Percentiles rank a stretch among this genome's conserved stretches.
Evolutionary conservation across 176 grass and related monocot genomes (phyloP).

Genomic region (Puccinellia tenuiflora): DNA sequence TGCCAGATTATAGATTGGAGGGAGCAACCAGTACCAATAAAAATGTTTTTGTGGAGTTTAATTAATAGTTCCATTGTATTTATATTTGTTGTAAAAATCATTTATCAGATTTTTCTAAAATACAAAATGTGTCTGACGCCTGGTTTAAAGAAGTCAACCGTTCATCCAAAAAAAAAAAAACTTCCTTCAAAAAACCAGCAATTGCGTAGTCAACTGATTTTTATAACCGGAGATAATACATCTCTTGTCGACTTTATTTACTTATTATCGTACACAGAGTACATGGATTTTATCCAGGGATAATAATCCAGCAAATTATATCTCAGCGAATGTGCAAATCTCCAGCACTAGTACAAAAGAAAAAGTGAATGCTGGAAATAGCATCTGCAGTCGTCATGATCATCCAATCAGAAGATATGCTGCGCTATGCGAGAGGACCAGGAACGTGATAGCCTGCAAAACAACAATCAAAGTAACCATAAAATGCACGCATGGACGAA

Average conservation of each 20-base stretch:
- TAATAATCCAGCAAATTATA: neutral
- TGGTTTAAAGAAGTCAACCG: neutral
- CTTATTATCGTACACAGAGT: neutral
- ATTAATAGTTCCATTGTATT: too few species aligned
- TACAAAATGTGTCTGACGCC: too few species aligned
- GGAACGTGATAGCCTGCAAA: slow-evolving; percentile 30
- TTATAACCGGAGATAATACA: neutral
- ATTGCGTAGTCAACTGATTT: neutral
- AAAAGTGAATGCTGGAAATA: neutral
- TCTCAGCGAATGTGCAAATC: neutral
- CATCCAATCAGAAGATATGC: neutral
- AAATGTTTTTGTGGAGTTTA: too few species aligned
- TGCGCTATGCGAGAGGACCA: neutral
- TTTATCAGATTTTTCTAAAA: too few species aligned
- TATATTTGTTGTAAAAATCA: too few species aligned
- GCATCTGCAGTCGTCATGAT: neutral
- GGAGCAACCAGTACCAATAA: too few species aligned
- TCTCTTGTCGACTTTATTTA: neutral
- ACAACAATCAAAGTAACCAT: neutral
- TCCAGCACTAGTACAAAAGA: neutral
- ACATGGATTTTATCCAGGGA: neutral
- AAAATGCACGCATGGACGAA: neutral
- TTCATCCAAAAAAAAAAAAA: neutral
- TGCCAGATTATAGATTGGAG: too few species aligned
- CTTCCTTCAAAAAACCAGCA: neutral